These are phyloP conservation scores for Kodamaea alishanica DNA, from an alignment of 1,139 yeast species.

Conservation along the genomic window DNA sequence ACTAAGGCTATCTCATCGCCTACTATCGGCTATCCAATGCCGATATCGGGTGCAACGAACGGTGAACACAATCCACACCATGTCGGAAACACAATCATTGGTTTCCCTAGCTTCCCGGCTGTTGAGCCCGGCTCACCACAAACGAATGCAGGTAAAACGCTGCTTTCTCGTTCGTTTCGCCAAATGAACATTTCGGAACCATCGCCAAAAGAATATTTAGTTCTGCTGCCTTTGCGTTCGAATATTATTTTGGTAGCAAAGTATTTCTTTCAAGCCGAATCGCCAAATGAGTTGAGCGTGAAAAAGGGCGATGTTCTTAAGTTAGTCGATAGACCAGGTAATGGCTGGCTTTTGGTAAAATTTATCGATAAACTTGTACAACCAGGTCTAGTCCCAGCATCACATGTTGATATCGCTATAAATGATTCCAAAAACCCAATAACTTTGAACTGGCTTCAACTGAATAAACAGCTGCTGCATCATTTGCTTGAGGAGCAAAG, in stretches of 20 bases:
- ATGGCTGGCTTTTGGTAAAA: conserved; percentile 46
- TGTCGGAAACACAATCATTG: no score
- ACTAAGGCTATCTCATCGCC: no score
- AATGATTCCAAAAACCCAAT: conserved; percentile 39
- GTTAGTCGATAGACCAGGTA: conserved; percentile 35
- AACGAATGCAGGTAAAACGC: background rate
- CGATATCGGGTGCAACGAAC: no score
- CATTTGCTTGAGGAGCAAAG: conserved; percentile 14
- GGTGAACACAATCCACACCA: no score
- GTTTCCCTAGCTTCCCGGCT: no score
- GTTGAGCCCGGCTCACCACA: no score
- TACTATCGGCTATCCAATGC: no score
- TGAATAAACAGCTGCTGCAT: conserved; percentile 5
- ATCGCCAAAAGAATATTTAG: conserved; percentile 11
- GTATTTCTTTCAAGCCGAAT: conserved; percentile 34
- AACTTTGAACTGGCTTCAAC: conserved; percentile 35
- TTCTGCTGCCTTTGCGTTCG: conserved; percentile 17
- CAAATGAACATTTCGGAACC: conserved; percentile 21
- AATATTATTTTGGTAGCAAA: conserved; percentile 40
- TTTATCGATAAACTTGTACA: conserved; percentile 33
- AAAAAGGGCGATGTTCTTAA: conserved; percentile 41
- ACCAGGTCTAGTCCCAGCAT: conserved; percentile 43
- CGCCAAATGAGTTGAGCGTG: conserved; percentile 30
- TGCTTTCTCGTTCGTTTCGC: conserved; percentile 10
- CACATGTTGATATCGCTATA: conserved; percentile 45